These are phyloP conservation scores for Colletotrichum tropicicola DNA, from an alignment of 2,329 filamentous ascomycete genomes.

Conservation along the genomic window DNA sequence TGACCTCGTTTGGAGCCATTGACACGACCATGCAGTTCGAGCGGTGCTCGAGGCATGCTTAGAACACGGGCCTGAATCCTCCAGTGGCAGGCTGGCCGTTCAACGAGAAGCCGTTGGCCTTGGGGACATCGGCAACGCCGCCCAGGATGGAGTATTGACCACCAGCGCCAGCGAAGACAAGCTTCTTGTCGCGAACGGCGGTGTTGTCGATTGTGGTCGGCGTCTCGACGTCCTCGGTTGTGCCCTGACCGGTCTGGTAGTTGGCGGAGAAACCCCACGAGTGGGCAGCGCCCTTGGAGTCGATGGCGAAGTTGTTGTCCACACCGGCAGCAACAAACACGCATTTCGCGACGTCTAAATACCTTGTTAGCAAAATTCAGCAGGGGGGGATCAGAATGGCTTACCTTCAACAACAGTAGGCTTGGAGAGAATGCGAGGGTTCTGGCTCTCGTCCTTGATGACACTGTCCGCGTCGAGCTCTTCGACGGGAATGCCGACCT, in stretches of 20 bases:
- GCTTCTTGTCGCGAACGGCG: slow-evolving; percentile 77
- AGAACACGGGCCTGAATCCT: slow-evolving; percentile 25
- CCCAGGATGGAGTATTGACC: slow-evolving; percentile 82
- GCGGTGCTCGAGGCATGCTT: background rate
- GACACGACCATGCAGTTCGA: background rate
- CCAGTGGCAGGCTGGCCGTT: slow-evolving; percentile 24
- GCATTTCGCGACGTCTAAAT: slow-evolving; percentile 60
- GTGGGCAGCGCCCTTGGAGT: slow-evolving; percentile 75
- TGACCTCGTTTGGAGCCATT: background rate
- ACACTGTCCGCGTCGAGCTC: slow-evolving; percentile 66
- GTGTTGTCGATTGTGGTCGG: slow-evolving; percentile 88
- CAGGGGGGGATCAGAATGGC: slow-evolving; percentile 31
- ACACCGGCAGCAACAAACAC: slow-evolving; percentile 70
- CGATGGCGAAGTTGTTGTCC: slow-evolving; percentile 79
- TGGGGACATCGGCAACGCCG: slow-evolving; percentile 43
- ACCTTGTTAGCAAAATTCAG: slow-evolving; percentile 9
- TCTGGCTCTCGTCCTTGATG: slow-evolving; percentile 70
- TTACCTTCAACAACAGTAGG: slow-evolving; percentile 69
- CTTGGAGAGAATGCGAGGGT: slow-evolving; percentile 75
- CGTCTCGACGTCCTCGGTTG: slow-evolving; percentile 79
- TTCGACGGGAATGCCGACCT: slow-evolving; percentile 65
- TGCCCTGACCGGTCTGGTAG: slow-evolving; percentile 82
- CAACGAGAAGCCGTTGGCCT: slow-evolving; percentile 40
- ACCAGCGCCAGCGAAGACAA: slow-evolving; percentile 84
- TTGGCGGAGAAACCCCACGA: slow-evolving; percentile 84